Base-by-base conservation (phyloP, 1,284 basidiomycete species). In the Ceratobasidium papillatum region DNA sequence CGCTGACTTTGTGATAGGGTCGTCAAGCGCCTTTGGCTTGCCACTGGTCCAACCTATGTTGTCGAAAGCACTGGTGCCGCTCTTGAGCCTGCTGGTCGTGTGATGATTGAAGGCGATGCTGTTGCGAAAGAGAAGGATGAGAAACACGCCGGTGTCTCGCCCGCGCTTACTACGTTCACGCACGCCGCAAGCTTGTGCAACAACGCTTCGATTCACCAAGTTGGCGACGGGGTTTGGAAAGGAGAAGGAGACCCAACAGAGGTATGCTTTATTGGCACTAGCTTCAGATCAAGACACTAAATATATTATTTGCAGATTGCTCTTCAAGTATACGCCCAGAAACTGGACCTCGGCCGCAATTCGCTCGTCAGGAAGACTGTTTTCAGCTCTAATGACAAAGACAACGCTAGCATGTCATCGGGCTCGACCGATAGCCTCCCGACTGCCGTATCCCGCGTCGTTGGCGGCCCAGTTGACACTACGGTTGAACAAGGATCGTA, bases 231-330 rank as follows among this genome's bases (percentile, higher is more conserved):
- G 27, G 82, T 85, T 74, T 92, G 90, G 90, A 86, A 87, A 49
- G 88, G 89, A 0, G 88, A 88, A 58, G 91, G 91, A 36, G 91
- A 92, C 78, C 88, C 90, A 0, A 92, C 91, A 19, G 87, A 89
- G 62, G 62, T 63, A 47, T 30, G 61, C 14, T 45, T 47, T 27
- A 43, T 12, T 8, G 19, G 51, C 14, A 4, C 7, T 30, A 52
- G 25, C 25, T 5, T 12, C 12, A 9, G n/a, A 17, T 19, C 17
- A 5, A 36, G 34, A 30, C 30, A 8, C 25, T 63, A 12, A 63
- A 1, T 17, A 19, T 25, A 25, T 63, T n/a, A 12, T 22, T n/a
- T 22, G 4, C 14, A 63, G 79, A 84, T 87, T 43, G 89, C 89
- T 0, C 84, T 91, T 5, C 89, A 91, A 80, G 89, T 90, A 7